Evolutionary conservation across 176 grass and related monocot genomes (phyloP).

Genomic region (Musa acuminata): DNA sequence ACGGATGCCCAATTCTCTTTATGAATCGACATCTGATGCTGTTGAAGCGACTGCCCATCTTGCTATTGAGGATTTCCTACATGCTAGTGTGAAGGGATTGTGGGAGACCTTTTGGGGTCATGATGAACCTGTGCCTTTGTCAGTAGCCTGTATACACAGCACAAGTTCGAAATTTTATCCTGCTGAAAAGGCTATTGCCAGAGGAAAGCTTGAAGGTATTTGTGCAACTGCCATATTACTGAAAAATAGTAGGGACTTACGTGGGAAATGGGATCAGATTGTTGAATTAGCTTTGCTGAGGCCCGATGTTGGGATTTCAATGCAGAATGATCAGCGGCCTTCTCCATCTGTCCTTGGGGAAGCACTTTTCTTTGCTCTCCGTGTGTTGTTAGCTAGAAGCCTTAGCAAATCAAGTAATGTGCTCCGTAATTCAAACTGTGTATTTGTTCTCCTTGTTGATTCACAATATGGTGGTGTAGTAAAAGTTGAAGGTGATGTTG

Average conservation of each 20-base stretch:
- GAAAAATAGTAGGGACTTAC: constrained; percentile 47
- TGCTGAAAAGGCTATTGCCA: constrained; percentile 79
- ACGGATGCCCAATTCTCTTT: constrained; percentile 80
- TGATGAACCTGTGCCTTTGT: constrained; percentile 68
- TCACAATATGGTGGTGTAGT: constrained; percentile 91
- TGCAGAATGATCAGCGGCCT: constrained; percentile 39
- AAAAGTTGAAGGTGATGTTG: constrained; percentile 86
- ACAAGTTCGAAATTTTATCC: constrained; percentile 86
- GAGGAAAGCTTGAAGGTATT: constrained; percentile 70
- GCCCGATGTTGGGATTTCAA: constrained; percentile 59
- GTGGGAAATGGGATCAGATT: constrained; percentile 94
- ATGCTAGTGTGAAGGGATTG: constrained; percentile 68
- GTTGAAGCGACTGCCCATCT: constrained; percentile 82
- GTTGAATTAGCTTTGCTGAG: constrained; percentile 64
- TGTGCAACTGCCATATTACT: constrained; percentile 72
- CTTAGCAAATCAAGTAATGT: constrained; percentile 76
- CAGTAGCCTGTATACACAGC: constrained; percentile 91
- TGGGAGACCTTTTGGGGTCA: constrained; percentile 90
- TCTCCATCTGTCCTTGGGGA: constrained; percentile 65
- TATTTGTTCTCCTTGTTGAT: constrained; percentile 84
- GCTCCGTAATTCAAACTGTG: constrained; percentile 60
- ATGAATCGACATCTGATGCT: constrained; percentile 60
- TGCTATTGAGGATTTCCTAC: constrained; percentile 89
- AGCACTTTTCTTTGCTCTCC: constrained; percentile 83
- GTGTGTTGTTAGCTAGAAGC: constrained; percentile 76